These are phyloP conservation scores for Delitschia confertaspora DNA, from an alignment of 495 filamentous ascomycete species.

Conservation along the genomic window DNA sequence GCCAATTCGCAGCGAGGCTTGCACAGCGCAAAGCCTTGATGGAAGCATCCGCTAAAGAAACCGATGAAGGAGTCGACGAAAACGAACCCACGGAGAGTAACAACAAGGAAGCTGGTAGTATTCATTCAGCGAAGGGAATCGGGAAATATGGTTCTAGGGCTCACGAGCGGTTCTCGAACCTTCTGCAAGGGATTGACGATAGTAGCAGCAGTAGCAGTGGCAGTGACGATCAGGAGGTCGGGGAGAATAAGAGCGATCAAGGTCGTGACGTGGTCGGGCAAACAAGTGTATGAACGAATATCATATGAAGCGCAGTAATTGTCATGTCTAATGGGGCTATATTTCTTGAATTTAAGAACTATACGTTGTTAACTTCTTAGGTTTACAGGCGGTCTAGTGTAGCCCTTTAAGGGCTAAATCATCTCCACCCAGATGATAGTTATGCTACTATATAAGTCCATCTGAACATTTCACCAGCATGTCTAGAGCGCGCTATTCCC, in stretches of 20 bases:
- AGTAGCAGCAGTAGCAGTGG: slow-evolving; percentile 10
- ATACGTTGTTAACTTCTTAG: too few species aligned
- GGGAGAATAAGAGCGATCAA: background rate
- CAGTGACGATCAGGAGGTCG: slow-evolving; percentile 5
- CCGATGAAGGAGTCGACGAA: slow-evolving; percentile 11
- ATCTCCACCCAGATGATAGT: too few species aligned
- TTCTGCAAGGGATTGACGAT: slow-evolving; percentile 21
- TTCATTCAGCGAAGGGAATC: too few species aligned
- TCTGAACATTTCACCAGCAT: too few species aligned
- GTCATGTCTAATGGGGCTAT: too few species aligned
- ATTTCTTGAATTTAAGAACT: too few species aligned
- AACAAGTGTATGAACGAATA: background rate
- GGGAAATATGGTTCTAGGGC: background rate
- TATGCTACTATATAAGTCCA: too few species aligned
- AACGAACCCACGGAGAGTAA: slow-evolving; percentile 2
- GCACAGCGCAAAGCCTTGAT: slow-evolving; percentile 49
- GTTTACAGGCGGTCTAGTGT: too few species aligned
- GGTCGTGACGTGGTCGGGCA: background rate
- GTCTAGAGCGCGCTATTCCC: too few species aligned
- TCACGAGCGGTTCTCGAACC: slow-evolving; percentile 13
- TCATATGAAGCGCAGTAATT: too few species aligned
- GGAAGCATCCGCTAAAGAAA: slow-evolving; percentile 8
- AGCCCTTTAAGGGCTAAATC: too few species aligned
- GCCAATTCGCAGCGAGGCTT: slow-evolving; percentile 74
- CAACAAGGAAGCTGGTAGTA: background rate